Conservation (phyloP, 768 basidiomycete species). For the Dacryopinax primogenitus region DNA sequence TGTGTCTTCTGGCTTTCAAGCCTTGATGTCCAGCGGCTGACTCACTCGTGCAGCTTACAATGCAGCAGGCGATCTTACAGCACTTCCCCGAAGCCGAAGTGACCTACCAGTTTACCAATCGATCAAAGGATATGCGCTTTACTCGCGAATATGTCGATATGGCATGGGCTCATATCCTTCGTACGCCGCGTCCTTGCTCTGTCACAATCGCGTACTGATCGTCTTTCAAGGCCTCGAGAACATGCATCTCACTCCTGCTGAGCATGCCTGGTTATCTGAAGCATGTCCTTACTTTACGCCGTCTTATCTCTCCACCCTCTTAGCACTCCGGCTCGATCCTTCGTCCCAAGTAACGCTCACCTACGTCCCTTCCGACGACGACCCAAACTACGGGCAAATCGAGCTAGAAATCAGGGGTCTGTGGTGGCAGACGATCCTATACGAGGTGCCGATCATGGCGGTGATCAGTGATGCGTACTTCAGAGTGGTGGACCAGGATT, state of each 20-base stretch:
- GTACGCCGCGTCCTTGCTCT: constrained; percentile 30
- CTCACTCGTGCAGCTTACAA: constrained; percentile 52
- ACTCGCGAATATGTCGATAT: constrained; percentile 49
- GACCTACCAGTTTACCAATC: constrained; percentile 70
- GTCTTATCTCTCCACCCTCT: constrained; percentile 66
- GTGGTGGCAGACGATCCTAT: constrained; percentile 79
- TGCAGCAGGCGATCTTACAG: constrained; percentile 82
- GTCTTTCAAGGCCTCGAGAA: constrained; percentile 47
- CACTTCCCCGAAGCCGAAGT: constrained; percentile 62
- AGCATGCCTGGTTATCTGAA: constrained; percentile 51
- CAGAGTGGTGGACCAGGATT: constrained; percentile 56
- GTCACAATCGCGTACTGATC: background rate
- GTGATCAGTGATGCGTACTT: constrained; percentile 85
- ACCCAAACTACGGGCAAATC: constrained; percentile 41
- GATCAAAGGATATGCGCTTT: constrained; percentile 52
- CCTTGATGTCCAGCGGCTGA: constrained; percentile 4
- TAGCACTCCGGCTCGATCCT: constrained; percentile 55
- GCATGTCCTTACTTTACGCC: constrained; percentile 62
- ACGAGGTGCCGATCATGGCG: constrained; percentile 94
- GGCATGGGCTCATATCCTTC: constrained; percentile 42
- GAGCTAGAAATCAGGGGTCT: constrained; percentile 60
- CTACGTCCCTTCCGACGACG: constrained; percentile 46
- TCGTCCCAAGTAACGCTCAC: constrained; percentile 48
- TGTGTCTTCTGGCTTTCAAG: constrained; percentile 21
- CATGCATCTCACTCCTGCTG: constrained; percentile 45